Base-by-base conservation (phyloP, 1,139 yeast species). In the Scheffersomyces lignicola region DNA sequence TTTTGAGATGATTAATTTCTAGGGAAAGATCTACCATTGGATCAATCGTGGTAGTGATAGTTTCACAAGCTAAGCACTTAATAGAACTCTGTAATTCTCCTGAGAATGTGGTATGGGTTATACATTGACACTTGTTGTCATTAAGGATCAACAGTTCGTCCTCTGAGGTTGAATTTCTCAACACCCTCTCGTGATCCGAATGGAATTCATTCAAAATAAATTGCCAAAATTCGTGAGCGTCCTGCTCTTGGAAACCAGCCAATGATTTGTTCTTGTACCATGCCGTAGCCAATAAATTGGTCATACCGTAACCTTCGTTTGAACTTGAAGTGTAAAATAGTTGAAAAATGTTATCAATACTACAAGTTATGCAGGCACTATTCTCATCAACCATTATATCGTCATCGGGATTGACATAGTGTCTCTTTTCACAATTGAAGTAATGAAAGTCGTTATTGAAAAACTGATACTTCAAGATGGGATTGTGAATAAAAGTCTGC, bases 171-270 rank as follows among this genome's bases (percentile, higher is more conserved):
- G 33, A 24, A 24, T 43, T 34, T 5, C 35, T 32, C 34, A 51
- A 39, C 7, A 65, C 50, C 36, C 62, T 57, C 47, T 60, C 58
- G 51, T 56, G 48, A 45, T 71, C 86, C 42, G 65, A 68, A 59
- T 92, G 98, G 37, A 92, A 63, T 58, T 88, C 95, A 56, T 90
- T 86, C 31, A 90, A 68, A 20, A 90, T 54, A 56, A 90, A 89
- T 55, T 92, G 97, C 83, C 95, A 82, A 58, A 90, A 92, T 58
- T 92, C 98, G 60, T 92, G 98, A 0, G 98, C 97, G 58, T 92
- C 98, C 60, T 92, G 98, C 60, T 92, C 97, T 32, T 92, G 85
- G 45, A 89, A 89, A 1, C 98, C 98, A 0, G 97, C 95, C 39
- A 92, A 73, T 17, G 89, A 77, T 47, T 83, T 76, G 50, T 87